Conservation (phyloP, 23 red algal species). For the Gracilaria caudata region DNA sequence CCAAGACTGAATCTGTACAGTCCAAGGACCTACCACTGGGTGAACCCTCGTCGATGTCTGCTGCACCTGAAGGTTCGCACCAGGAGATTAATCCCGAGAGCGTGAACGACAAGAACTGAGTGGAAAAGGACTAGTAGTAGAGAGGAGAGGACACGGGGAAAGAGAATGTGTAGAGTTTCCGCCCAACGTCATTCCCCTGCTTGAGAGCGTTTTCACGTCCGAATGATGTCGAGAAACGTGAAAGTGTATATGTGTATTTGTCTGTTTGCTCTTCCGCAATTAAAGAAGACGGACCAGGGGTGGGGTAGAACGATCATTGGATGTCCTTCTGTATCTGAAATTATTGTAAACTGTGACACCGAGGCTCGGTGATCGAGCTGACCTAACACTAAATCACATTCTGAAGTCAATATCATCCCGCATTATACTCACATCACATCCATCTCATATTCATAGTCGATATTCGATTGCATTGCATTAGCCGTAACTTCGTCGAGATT, state of each 20-base stretch:
- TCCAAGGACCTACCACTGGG: background rate
- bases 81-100: background rate
- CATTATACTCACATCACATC: background rate
- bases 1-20: background rate
- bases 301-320: background rate
- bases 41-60: background rate
- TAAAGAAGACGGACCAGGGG: background rate
- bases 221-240: background rate
- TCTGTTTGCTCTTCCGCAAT: background rate
- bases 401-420: background rate
- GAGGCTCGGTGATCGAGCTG: too few relatives aligned
- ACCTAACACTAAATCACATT: conserved; percentile 25
- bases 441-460: background rate
- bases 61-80: background rate
- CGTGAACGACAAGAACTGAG: background rate
- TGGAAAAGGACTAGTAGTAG: too few relatives aligned
- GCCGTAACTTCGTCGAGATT: background rate
- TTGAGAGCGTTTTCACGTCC: background rate
- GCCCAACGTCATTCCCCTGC: background rate
- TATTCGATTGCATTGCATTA: background rate
- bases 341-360: conserved; percentile 12
- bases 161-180: background rate
- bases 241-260: background rate
- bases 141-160: background rate
- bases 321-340: conserved; percentile 12